Evolutionary conservation across 768 basidiomycete species (phyloP), one percentile per base, ranked within the genome.

Genomic region (Austroboletus eburneus): DNA sequence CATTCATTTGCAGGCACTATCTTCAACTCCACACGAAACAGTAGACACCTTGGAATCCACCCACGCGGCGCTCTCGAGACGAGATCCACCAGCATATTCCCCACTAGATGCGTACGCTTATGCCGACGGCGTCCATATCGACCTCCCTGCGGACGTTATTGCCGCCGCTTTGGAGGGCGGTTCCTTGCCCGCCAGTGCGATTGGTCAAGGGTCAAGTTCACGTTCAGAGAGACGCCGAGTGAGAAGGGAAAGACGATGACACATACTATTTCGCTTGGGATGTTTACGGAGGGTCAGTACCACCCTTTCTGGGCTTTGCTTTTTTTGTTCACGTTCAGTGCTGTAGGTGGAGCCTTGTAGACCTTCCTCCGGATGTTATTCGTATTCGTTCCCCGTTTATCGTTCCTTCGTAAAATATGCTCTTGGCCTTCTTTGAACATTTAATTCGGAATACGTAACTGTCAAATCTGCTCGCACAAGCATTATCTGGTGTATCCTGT

Each of bases 131-230:
- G 89, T 95, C n/a, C 88, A 89, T 42, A 83, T 94, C 39, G 91
- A 96, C 67, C 72, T 96, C 27, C 93, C 93, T 21, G 90, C 92
- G 27, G 93, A 96, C 56, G 79, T 95, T 47, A 92, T 96, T 56
- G 79, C 89, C 20, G 89, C 90, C 39, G 91, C 92, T 8, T 68
- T 96, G 56, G 93, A 92, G 67, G 85, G 85, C 8, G 75, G 72
- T 36, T 64, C 77, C 14, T 69, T 87, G 27, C 85, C 87, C n/a
- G 56, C 74, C 9, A 77, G 72, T 48, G 69, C 78, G 3, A 70
- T 85, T 30, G 79, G 80, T 7, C 77, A 77, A 55, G 70, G 71
- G 9, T 57, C 60, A 29, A 69, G 69, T 51, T 69, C 71, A 25
- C 69, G 74, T 39, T 73, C 78, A 30, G 80, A 80, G 49, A 72